A percentile compares a stretch with the other conserved stretches of the same genome.
Conservation (phyloP, 768 basidiomycete genomes). For the Leucosporidium yakuticum region DNA sequence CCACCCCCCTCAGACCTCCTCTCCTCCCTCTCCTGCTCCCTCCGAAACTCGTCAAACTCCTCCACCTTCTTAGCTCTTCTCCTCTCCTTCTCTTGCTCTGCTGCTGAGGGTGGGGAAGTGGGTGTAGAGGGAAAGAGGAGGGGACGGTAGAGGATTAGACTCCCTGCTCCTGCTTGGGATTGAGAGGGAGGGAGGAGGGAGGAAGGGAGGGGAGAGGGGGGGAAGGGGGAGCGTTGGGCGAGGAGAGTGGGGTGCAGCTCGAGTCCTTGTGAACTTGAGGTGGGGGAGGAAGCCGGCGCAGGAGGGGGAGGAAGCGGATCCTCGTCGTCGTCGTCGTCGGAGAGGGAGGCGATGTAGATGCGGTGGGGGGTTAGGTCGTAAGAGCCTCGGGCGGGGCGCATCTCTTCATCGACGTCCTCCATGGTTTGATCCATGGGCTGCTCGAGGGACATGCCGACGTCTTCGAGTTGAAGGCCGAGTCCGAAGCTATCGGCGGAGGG, state of each 20-base stretch:
- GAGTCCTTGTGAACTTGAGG: too few species aligned
- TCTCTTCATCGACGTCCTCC: too few species aligned
- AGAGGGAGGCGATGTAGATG: conserved; percentile 30
- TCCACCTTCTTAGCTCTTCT: neutral
- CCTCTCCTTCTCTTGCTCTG: too few species aligned
- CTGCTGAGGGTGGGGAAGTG: too few species aligned
- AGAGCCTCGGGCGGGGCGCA: neutral
- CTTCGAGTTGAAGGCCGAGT: too few species aligned
- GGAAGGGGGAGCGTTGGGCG: neutral
- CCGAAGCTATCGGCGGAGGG: too few species aligned
- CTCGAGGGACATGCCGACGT: too few species aligned
- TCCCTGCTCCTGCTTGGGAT: neutral
- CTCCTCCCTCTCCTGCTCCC: conserved; percentile 10
- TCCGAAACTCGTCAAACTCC: conserved; percentile 12
- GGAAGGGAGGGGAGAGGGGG: neutral
- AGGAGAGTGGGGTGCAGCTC: neutral
- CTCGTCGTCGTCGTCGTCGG: conserved; percentile 3
- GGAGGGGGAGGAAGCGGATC: neutral
- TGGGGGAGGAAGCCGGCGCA: neutral
- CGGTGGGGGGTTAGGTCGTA: conserved; percentile 23
- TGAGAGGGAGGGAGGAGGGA: neutral
- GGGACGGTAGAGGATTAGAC: conserved; percentile 18
- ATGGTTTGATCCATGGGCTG: too few species aligned
- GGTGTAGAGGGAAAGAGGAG: neutral
- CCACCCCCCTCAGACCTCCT: neutral